Evolutionary conservation across 768 basidiomycete species (phyloP).

Genomic region (Crucibulum laeve): DNA sequence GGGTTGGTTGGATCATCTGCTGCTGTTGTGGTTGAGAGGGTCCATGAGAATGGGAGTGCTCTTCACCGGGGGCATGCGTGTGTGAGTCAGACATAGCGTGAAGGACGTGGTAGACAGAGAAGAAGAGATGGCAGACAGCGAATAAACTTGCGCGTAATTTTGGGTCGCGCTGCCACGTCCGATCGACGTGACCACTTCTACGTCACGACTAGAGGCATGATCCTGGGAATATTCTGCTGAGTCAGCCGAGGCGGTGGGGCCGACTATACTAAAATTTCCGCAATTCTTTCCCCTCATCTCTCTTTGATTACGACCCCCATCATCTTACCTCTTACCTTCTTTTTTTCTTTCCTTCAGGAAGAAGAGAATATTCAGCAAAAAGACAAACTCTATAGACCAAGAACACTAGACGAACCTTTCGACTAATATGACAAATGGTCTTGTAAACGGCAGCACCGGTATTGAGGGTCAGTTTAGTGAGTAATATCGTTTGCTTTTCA

Average conservation of each 20-base stretch:
- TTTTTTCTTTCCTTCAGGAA: conserved; percentile 9
- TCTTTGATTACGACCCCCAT: conserved; percentile 25
- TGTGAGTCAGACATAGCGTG: conserved; percentile 61
- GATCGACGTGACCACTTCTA: neutral
- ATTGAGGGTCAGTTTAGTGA: conserved; percentile 74
- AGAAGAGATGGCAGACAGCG: neutral
- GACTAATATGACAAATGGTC: conserved; percentile 90
- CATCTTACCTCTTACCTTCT: conserved; percentile 1
- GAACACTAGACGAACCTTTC: no score
- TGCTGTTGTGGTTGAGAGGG: conserved; percentile 39
- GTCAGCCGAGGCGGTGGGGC: neutral
- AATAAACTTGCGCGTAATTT: neutral
- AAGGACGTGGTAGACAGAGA: neutral
- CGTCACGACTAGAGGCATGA: neutral
- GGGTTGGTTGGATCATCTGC: conserved; percentile 38
- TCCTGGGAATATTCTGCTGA: neutral
- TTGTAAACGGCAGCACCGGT: conserved; percentile 72
- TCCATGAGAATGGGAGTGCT: conserved; percentile 42
- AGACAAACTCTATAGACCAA: no score
- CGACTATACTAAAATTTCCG: neutral
- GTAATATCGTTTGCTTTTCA: conserved; percentile 19
- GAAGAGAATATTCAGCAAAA: no score
- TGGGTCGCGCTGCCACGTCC: conserved; percentile 15
- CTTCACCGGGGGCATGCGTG: conserved; percentile 55
- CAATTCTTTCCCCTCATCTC: conserved; percentile 20